These are phyloP conservation scores for Cryptosporidium felis DNA, from an alignment of 169 alveolate genomes.

Conservation along the genomic window DNA sequence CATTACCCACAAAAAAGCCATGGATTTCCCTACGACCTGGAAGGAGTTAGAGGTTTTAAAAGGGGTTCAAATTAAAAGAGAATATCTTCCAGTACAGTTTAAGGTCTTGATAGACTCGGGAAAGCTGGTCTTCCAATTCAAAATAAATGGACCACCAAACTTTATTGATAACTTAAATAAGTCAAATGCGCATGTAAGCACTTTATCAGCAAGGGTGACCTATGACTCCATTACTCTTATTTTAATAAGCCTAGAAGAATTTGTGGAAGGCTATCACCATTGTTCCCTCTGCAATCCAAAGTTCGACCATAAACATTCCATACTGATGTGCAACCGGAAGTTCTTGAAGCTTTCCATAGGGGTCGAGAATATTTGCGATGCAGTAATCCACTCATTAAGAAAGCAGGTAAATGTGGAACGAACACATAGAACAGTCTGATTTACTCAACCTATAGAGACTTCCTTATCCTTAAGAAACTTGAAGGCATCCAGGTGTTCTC, in stretches of 20 bases:
- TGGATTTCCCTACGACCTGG: constrained; percentile 9
- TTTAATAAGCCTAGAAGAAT: background rate
- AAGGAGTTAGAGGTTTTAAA: background rate
- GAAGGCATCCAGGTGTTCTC: background rate
- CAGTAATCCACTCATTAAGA: constrained; percentile 3
- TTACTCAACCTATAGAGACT: background rate
- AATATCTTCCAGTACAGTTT: constrained; percentile 11
- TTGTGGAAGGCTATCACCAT: constrained; percentile 4
- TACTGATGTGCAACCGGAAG: constrained; percentile 29
- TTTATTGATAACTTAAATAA: constrained; percentile 6
- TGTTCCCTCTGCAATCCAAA: constrained; percentile 47
- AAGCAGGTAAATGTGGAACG: too few species aligned
- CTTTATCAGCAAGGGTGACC: background rate
- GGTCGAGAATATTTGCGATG: constrained; percentile 25
- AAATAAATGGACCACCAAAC: constrained; percentile 12
- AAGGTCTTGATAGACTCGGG: constrained; percentile 10
- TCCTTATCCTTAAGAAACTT: background rate
- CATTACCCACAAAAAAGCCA: background rate
- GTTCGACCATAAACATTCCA: constrained; percentile 1
- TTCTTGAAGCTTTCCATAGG: background rate
- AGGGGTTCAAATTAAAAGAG: background rate
- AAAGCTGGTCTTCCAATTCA: background rate
- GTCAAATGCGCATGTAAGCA: constrained; percentile 55
- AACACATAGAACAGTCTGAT: too few species aligned
- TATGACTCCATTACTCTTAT: constrained; percentile 16